Percentiles rank a stretch among this genome's conserved stretches.
Evolutionary conservation across 768 basidiomycete genomes (phyloP).

Genomic region (Lactarius vividus): DNA sequence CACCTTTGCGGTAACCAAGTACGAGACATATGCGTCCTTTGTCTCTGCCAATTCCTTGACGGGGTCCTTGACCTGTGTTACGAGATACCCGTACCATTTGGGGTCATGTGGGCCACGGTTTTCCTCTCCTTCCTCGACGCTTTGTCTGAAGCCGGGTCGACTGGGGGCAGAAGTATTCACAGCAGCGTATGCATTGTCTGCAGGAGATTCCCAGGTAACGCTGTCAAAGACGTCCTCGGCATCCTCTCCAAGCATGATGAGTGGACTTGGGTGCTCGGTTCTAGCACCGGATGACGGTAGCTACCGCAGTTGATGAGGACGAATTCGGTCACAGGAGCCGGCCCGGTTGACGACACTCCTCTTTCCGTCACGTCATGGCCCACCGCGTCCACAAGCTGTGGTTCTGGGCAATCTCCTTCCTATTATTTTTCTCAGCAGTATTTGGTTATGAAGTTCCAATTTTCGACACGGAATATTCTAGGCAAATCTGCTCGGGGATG

Average conservation of each 20-base stretch:
- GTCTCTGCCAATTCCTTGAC: conserved; percentile 95
- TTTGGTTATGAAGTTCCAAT: conserved; percentile 64
- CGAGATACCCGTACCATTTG: conserved; percentile 88
- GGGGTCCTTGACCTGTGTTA: conserved; percentile 84
- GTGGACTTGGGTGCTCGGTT: neutral
- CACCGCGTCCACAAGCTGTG: conserved; percentile 19
- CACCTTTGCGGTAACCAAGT: conserved; percentile 87
- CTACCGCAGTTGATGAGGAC: neutral
- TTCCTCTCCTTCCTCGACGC: conserved; percentile 66
- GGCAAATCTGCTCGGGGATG: conserved; percentile 96
- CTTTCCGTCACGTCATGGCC: conserved; percentile 24
- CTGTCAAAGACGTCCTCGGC: conserved; percentile 85
- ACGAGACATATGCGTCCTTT: conserved; percentile 96
- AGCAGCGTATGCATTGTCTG: conserved; percentile 50
- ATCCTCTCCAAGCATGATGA: conserved; percentile 73
- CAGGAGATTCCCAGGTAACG: conserved; percentile 84
- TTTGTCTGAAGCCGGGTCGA: conserved; percentile 81
- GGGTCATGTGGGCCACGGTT: conserved; percentile 70
- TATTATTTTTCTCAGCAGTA: conserved; percentile 26
- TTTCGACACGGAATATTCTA: conserved; percentile 72
- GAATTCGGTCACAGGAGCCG: neutral
- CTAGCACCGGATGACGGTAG: neutral
- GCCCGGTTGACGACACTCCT: conserved; percentile 7
- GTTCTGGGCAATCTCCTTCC: conserved; percentile 28
- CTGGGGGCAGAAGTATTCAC: conserved; percentile 38